A percentile compares a stretch with the other conserved stretches of the same genome.
Conservation (phyloP, 805 yeast genomes). For the Candida hungchunana region DNA sequence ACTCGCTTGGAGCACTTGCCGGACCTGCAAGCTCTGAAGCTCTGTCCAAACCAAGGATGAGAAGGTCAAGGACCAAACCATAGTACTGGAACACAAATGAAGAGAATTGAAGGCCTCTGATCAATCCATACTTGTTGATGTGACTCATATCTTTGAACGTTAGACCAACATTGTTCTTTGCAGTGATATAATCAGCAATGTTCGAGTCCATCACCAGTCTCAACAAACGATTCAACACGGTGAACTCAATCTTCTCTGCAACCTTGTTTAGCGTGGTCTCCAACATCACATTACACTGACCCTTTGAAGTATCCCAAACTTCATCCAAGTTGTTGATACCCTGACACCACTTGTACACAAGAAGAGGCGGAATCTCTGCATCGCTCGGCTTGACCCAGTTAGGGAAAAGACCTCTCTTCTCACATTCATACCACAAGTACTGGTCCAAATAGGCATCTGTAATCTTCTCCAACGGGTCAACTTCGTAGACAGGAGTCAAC, state of each 20-base stretch:
- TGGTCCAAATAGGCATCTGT: constrained; percentile 96
- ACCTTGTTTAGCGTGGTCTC: constrained; percentile 68
- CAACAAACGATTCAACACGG: constrained; percentile 75
- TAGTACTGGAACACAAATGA: constrained; percentile 88
- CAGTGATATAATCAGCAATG: constrained; percentile 90
- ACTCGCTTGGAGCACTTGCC: constrained; percentile 65
- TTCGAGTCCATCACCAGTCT: constrained; percentile 82
- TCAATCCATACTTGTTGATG: constrained; percentile 80
- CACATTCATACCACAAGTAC: constrained; percentile 94
- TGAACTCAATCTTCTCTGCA: constrained; percentile 84
- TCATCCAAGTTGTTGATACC: constrained; percentile 75
- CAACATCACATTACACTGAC: constrained; percentile 79
- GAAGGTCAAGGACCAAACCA: constrained; percentile 78
- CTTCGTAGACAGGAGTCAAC: constrained; percentile 77
- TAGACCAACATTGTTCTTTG: constrained; percentile 79
- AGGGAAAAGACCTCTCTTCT: constrained; percentile 81
- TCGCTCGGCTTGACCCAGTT: constrained; percentile 96
- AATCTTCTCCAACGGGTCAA: constrained; percentile 91
- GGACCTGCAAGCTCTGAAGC: constrained; percentile 87
- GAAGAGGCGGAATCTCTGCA: constrained; percentile 84
- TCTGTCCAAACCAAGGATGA: constrained; percentile 79
- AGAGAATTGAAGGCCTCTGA: constrained; percentile 87
- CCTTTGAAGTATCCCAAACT: constrained; percentile 76
- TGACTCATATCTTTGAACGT: constrained; percentile 94
- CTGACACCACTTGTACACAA: constrained; percentile 92